Percentiles rank a stretch among this genome's conserved stretches.
phyloP scores from a whole-genome alignment of 2,329 filamentous ascomycete genomes.

The Alternaria postmessia region DNA sequence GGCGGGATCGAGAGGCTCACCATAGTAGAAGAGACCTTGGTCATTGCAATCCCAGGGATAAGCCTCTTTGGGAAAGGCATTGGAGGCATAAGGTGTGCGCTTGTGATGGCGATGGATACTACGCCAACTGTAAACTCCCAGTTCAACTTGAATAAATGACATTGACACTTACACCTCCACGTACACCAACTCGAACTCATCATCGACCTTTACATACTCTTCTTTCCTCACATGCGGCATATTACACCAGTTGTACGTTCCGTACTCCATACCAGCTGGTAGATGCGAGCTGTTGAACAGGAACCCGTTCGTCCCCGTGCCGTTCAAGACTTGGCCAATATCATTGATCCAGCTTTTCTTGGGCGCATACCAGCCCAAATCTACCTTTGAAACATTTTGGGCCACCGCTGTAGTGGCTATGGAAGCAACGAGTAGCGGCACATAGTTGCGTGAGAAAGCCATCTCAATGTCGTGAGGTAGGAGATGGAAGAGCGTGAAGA shows the following conservation, averaged over 20 bases:
- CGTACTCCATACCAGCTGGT: conserved; percentile 63
- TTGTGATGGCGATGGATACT: conserved; percentile 83
- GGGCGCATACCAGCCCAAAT: conserved; percentile 48
- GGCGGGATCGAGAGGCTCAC: conserved; percentile 60
- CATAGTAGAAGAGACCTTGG: conserved; percentile 74
- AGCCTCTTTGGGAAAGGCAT: conserved; percentile 76
- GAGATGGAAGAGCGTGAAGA: conserved; percentile 32
- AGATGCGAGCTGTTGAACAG: conserved; percentile 73
- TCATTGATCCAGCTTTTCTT: conserved; percentile 64
- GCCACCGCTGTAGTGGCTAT: conserved; percentile 21
- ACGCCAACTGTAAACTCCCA: background rate
- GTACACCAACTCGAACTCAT: conserved; percentile 72
- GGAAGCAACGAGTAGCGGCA: conserved; percentile 31
- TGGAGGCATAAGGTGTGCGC: conserved; percentile 79
- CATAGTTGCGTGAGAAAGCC: conserved; percentile 23
- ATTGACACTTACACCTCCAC: conserved; percentile 70
- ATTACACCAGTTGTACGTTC: conserved; percentile 82
- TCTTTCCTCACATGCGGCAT: conserved; percentile 80
- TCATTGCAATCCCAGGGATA: conserved; percentile 78
- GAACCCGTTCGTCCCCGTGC: conserved; percentile 74
- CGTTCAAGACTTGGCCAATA: conserved; percentile 64
- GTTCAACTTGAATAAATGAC: background rate
- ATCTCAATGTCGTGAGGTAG: conserved; percentile 31
- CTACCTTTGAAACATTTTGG: conserved; percentile 27
- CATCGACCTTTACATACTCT: conserved; percentile 67